phyloP scores from a whole-genome alignment of 257 asterid species.

The Nicotiana noctiflora region DNA sequence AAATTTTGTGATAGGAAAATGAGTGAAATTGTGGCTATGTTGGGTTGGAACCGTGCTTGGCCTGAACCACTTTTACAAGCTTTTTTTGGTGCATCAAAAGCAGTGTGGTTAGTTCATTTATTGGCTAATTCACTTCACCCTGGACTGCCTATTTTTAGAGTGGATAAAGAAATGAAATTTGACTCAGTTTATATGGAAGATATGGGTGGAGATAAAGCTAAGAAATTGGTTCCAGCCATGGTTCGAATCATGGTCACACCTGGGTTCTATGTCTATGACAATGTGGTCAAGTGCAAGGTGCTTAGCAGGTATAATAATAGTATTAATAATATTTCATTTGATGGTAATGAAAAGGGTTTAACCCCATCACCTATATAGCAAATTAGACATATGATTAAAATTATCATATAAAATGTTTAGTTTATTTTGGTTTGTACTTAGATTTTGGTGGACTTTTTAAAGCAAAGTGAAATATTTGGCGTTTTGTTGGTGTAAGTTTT shows the following conservation, averaged over 20 bases:
- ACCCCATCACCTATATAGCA: conserved; percentile 48
- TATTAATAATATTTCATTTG: conserved; percentile 14
- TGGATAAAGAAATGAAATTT: conserved; percentile 56
- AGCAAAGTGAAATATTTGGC: conserved; percentile 8
- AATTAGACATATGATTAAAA: not conserved
- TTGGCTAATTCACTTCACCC: conserved; percentile 90
- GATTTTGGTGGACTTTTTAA: conserved; percentile 4
- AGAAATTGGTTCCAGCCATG: conserved; percentile 50
- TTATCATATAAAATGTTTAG: conserved; percentile 1
- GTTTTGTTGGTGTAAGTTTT: conserved; percentile 2
- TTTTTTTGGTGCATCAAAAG: conserved; percentile 80
- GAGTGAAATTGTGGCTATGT: conserved; percentile 88
- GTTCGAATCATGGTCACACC: conserved; percentile 94
- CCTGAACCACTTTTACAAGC: conserved; percentile 85
- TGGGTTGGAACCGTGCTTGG: conserved; percentile 97
- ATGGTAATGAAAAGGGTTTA: conserved; percentile 20
- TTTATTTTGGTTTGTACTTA: conserved; percentile 1
- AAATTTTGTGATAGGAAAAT: conserved; percentile 86
- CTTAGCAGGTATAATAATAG: conserved; percentile 65
- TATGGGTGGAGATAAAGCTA: conserved; percentile 71
- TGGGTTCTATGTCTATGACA: conserved; percentile 83
- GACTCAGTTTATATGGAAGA: conserved; percentile 97
- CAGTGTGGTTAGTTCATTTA: conserved; percentile 89
- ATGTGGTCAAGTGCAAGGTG: conserved; percentile 95
- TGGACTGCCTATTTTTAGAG: conserved; percentile 65